phyloP scores from a whole-genome alignment of 2,329 filamentous ascomycete genomes.

The Talaromyces sp. region DNA sequence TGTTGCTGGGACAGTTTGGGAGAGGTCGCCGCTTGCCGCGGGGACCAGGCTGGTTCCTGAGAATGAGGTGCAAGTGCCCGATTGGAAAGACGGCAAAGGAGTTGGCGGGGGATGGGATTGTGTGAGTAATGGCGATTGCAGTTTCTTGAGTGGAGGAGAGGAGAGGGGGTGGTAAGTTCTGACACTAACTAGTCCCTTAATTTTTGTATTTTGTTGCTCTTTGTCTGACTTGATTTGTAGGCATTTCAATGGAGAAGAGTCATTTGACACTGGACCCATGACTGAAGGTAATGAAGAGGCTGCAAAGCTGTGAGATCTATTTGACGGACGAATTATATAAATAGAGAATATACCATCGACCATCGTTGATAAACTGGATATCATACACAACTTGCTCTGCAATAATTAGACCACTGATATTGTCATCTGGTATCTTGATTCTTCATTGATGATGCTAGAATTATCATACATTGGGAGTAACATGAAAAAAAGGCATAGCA shows the following conservation, averaged over 20 bases:
- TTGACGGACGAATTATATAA: not conserved
- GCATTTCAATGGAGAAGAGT: slow-evolving; percentile 45
- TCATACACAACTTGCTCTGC: not conserved
- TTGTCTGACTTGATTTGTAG: slow-evolving; percentile 15
- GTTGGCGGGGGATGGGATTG: slow-evolving; percentile 77
- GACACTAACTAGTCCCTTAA: slow-evolving; percentile 3
- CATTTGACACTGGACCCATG: slow-evolving; percentile 37
- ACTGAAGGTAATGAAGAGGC: slow-evolving; percentile 9
- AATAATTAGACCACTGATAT: not conserved
- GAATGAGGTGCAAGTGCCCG: slow-evolving; percentile 20
- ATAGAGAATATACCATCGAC: not conserved
- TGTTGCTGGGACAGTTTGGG: slow-evolving; percentile 21
- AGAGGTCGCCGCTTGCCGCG: slow-evolving; percentile 17
- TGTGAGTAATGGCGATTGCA: slow-evolving; percentile 75
- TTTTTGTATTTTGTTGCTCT: slow-evolving; percentile 15
- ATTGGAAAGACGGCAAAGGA: slow-evolving; percentile 57
- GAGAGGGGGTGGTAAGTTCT: slow-evolving; percentile 77
- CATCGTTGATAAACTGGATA: not conserved
- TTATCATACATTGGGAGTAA: not conserved
- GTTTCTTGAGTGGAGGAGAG: slow-evolving; percentile 70
- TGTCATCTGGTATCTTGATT: not conserved
- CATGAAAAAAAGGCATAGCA: not conserved
- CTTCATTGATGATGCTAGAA: not conserved
- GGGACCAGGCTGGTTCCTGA: slow-evolving; percentile 24
- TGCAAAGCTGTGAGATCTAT: not conserved